These are phyloP conservation scores for Coniochaeta prunicola DNA, from an alignment of 2,329 filamentous ascomycete species.

Conservation along the genomic window DNA sequence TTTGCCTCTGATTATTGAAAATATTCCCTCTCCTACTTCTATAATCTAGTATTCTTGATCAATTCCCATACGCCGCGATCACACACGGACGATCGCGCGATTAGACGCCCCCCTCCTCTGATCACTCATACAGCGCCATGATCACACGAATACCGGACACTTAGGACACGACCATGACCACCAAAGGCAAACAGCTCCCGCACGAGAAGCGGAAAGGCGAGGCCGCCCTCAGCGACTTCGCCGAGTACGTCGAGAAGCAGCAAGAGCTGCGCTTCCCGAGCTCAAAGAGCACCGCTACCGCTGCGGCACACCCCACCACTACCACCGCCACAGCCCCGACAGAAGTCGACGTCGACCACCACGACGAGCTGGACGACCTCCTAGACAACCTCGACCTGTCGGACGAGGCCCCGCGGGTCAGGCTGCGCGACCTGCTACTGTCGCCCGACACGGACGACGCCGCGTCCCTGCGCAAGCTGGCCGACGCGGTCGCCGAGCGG, in stretches of 20 bases:
- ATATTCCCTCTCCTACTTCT: no score
- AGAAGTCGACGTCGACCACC: conserved; percentile 38
- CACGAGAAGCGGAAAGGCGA: conserved; percentile 84
- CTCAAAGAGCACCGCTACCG: conserved; percentile 18
- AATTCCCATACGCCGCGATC: no score
- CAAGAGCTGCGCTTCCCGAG: conserved; percentile 64
- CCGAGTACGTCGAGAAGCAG: conserved; percentile 94
- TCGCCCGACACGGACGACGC: conserved; percentile 26
- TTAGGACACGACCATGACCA: conserved; percentile 37
- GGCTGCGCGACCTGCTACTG: conserved; percentile 71
- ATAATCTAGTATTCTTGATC: no score
- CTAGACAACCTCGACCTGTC: conserved; percentile 79
- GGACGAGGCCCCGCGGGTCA: conserved; percentile 60
- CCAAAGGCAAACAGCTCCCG: conserved; percentile 54
- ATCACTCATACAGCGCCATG: conserved; percentile 15
- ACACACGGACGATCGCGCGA: no score
- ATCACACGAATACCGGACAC: conserved; percentile 20
- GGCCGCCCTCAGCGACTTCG: conserved; percentile 88
- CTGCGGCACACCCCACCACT: conserved; percentile 15
- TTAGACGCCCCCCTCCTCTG: no score
- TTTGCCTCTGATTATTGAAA: no score
- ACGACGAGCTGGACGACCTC: conserved; percentile 84
- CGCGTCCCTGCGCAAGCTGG: conserved; percentile 56
- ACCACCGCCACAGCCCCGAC: conserved; percentile 17
- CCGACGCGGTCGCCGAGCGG: conserved; percentile 57